Evolutionary conservation across 305 asterid species (phyloP), one percentile per base, ranked within the genome.

Genomic region (Fraxinus greggii): DNA sequence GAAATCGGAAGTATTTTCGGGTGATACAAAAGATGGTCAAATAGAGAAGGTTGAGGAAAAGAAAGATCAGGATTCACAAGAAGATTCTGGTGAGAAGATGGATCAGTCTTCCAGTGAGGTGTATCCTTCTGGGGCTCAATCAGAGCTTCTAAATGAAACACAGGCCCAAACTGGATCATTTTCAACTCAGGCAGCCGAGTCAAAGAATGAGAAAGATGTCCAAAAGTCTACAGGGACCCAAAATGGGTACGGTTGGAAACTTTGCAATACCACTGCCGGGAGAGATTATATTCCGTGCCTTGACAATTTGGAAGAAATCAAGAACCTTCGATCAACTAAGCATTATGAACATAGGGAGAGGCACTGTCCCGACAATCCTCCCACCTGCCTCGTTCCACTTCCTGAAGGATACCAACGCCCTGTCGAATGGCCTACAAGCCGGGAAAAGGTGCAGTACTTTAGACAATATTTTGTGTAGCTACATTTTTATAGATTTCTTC

Each of bases 281-380:
- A 76, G 93, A 26, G 98, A 94, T 90, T 94, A 89, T 89, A 94
- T 94, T 81, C 98, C 98, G 0, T 94, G 98, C 91, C 97, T 94
- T 23, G 98, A 94, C 83, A 94, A 94, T 86, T 74, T 89, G 67
- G 86, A 86, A 81, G 94, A 94, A 31, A 91, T 94, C 79, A 89
- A 69, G 85, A 81, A 85, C 38, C 98, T 94, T 75, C 56, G 79
- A 21, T 75, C 90, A 69, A 94, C 98, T 36, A 94, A 92, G 92
- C 98, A 94, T 86, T 94, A 93, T 81, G 97, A 95, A 85, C 98
- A 95, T 87, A 89, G 98, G 89, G 98, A 95, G 87, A 90, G 98
- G 86, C 98, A 95, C 80, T 93, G 98, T 79, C 98, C 98, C 0
- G 92, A 88, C 2, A 86, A 90, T 65, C 92, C 98, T 0, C 98